Conservation (phyloP, 495 filamentous ascomycete species). For the Cercophora samala region DNA sequence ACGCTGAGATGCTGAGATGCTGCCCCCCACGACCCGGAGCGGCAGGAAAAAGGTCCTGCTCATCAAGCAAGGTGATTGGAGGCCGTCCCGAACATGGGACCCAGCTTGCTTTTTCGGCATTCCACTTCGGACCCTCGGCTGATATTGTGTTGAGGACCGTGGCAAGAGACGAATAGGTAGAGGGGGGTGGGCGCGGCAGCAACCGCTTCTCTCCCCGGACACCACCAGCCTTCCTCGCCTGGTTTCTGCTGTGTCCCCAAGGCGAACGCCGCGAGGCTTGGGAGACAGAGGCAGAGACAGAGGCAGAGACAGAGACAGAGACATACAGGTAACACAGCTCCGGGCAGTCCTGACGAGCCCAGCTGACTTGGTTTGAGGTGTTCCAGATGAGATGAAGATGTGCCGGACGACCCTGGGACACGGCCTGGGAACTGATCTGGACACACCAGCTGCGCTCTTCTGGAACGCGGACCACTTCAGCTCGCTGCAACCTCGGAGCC, state of each 20-base stretch:
- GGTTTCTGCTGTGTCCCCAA: constrained; percentile 8
- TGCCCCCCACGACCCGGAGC: constrained; percentile 7
- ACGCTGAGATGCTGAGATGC: neutral
- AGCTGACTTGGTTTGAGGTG: neutral
- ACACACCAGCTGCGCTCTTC: neutral
- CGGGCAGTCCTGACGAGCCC: neutral
- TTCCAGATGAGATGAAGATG: neutral
- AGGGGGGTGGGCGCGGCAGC: constrained; percentile 10
- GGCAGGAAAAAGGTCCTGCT: constrained; percentile 2
- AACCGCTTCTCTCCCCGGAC: neutral
- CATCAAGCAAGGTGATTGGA: neutral
- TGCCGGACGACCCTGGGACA: neutral
- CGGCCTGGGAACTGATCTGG: neutral
- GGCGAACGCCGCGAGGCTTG: constrained; percentile 3
- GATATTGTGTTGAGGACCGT: neutral
- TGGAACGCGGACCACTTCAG: constrained; percentile 1
- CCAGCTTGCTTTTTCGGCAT: constrained; percentile 11
- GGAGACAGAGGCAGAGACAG: no score
- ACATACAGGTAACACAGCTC: neutral
- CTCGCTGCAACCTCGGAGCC: constrained; percentile 7
- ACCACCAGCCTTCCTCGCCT: neutral
- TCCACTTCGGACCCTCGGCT: constrained; percentile 2
- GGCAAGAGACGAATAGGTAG: neutral
- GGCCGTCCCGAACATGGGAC: neutral
- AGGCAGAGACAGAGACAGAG: no score